Evolutionary conservation across 2,329 filamentous ascomycete species (phyloP).

Genomic region (Xylaria sp.): DNA sequence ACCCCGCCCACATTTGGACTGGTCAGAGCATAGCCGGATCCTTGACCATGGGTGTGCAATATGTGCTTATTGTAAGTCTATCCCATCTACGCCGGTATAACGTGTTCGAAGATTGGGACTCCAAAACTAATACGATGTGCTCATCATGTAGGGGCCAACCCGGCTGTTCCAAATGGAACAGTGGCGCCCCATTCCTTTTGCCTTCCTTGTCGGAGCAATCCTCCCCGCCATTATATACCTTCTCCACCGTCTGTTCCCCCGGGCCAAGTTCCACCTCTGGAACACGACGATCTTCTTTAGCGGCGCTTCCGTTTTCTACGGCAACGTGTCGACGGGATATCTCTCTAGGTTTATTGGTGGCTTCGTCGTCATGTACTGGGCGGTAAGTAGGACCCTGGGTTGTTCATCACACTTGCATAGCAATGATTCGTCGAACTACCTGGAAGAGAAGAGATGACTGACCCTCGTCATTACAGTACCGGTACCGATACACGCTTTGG

Average conservation of each 20-base stretch:
- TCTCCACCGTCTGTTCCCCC: conserved; percentile 56
- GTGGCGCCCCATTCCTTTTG: conserved; percentile 53
- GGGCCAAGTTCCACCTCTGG: conserved; percentile 57
- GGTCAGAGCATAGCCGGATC: conserved; percentile 55
- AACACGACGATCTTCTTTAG: conserved; percentile 67
- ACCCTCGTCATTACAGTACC: conserved; percentile 45
- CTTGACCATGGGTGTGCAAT: conserved; percentile 61
- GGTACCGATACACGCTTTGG: conserved; percentile 60
- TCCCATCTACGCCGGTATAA: neutral
- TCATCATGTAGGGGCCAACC: conserved; percentile 43
- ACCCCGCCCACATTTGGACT: conserved; percentile 65
- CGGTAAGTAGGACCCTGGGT: too few species aligned
- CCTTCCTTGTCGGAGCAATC: conserved; percentile 54
- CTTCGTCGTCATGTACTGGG: conserved; percentile 63
- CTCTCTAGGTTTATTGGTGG: conserved; percentile 61
- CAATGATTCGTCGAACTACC: neutral
- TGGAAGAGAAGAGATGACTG: neutral
- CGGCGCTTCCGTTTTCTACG: conserved; percentile 58
- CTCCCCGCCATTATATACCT: conserved; percentile 51
- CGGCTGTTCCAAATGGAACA: conserved; percentile 52
- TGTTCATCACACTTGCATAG: too few species aligned
- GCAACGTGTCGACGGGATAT: conserved; percentile 64
- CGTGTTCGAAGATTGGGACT: neutral
- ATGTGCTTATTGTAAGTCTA: conserved; percentile 56
- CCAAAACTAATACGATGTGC: conserved; percentile 13